These are phyloP conservation scores for Cyclotella cryptica DNA, from an alignment of 108 stramenopile species.

Conservation along the genomic window DNA sequence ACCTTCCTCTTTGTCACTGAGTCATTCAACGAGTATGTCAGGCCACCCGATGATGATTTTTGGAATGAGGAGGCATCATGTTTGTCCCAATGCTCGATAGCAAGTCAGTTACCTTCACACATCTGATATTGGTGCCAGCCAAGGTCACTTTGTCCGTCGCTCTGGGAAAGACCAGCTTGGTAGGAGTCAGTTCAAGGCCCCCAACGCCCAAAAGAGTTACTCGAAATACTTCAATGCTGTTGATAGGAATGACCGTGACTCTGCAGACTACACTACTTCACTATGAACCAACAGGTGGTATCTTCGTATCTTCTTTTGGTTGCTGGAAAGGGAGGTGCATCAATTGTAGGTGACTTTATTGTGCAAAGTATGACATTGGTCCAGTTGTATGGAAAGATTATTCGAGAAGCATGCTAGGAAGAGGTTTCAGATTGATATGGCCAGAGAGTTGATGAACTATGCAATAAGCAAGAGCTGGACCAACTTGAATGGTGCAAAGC, in stretches of 20 bases:
- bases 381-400: background rate
- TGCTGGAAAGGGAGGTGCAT: too few relatives aligned
- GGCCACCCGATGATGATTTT: background rate
- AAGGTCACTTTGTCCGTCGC: background rate
- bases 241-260: too few relatives aligned
- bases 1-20: background rate
- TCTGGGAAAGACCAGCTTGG: background rate
- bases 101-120: background rate
- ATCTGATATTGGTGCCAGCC: background rate
- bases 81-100: background rate
- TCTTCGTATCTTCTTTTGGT: too few relatives aligned
- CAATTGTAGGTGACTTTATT: too few relatives aligned
- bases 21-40: slow-evolving; percentile 10
- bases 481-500: slow-evolving; percentile 3
- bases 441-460: background rate
- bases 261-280: slow-evolving; percentile 2
- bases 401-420: background rate
- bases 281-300: slow-evolving; percentile 1
- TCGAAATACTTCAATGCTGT: too few relatives aligned
- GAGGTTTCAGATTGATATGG: background rate
- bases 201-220: background rate
- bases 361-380: background rate
- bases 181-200: too few relatives aligned
- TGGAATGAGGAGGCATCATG: slow-evolving; percentile 1
- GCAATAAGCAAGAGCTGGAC: background rate